These are phyloP conservation scores for Penicillium oxalicum DNA, from an alignment of 2,329 filamentous ascomycete species.

Conservation along the genomic window DNA sequence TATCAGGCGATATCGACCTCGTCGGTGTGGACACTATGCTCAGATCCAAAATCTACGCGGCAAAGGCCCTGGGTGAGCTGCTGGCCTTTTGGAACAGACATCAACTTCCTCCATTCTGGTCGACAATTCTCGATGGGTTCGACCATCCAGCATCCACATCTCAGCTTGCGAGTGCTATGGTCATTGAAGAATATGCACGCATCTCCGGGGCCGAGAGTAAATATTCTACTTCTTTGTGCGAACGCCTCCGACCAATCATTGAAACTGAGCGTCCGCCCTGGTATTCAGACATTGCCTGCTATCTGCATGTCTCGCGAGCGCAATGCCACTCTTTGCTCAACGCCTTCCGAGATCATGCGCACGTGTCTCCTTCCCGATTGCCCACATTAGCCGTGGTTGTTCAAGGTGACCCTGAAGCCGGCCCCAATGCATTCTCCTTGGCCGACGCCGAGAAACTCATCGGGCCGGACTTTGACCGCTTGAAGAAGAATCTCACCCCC, in stretches of 20 bases:
- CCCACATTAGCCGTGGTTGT: constrained; percentile 83
- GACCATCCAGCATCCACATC: constrained; percentile 73
- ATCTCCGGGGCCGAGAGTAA: constrained; percentile 32
- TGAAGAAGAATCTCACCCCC: constrained; percentile 84
- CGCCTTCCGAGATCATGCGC: constrained; percentile 85
- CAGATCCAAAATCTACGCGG: constrained; percentile 80
- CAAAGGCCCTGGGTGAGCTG: constrained; percentile 76
- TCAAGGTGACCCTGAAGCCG: constrained; percentile 86
- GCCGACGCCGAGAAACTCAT: constrained; percentile 82
- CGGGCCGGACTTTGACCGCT: constrained; percentile 73
- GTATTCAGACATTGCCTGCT: constrained; percentile 86
- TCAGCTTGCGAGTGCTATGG: constrained; percentile 73
- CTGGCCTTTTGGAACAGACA: constrained; percentile 68
- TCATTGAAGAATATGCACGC: constrained; percentile 83
- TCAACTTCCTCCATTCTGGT: constrained; percentile 46
- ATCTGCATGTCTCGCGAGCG: constrained; percentile 79
- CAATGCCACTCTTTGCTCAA: constrained; percentile 88
- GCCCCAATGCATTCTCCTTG: constrained; percentile 86
- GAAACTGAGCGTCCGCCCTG: constrained; percentile 73
- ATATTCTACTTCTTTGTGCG: constrained; percentile 40
- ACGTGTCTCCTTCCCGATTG: constrained; percentile 67
- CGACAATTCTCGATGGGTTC: constrained; percentile 65
- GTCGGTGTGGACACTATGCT: constrained; percentile 85
- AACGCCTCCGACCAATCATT: constrained; percentile 65
- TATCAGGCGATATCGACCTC: constrained; percentile 91